Base-by-base conservation (phyloP, 148 eudicot species). In the Fagopyrum tataricum region DNA sequence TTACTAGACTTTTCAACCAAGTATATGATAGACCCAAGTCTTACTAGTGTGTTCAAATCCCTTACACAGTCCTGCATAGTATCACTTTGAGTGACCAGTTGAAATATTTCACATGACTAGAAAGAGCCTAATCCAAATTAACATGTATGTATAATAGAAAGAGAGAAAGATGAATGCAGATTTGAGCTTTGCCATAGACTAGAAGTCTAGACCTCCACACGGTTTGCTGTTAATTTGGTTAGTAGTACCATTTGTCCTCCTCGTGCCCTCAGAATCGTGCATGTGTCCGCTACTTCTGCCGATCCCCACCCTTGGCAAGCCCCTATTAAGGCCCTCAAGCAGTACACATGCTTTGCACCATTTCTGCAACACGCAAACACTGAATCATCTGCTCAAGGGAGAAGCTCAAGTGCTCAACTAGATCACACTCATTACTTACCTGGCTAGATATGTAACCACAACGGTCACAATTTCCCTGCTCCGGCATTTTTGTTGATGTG, bases 331-430 rank as follows among this genome's bases (percentile, higher is more conserved):
- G 72, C 97, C 97, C 78, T 95, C 92, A 71, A 95, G 90, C 85
- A 95, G 83, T 52, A 92, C 91, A 78, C 99, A 95, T 15, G 97
- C 99, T 84, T 95, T 95, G 72, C 99, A 95, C 96, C 96, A 92
- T 87, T 90, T 95, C 99, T 92, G 88, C 78, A 80, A 26, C 31
- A 70, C 8, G 8, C 47, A 68, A 41, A 68, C 47, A 61, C 42
- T 15, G 44, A 13, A 58, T 26, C 14, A 58, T 58, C 55, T 13
- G 18, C 18, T 18, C 18, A 49, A 49, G 55, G 55, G 18, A 6
- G n/a, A n/a, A n/a, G n/a, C n/a, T n/a, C n/a, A n/a, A n/a, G 15
- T 4, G 6, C n/a, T 1, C 14, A 49, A 15, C 53, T 13, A 49
- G n/a, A 15, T 49, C n/a, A 15, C n/a, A 13, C 11, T 7, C 31